Base-by-base conservation (phyloP, 2,329 filamentous ascomycete species). In the Colletotrichum horii region DNA sequence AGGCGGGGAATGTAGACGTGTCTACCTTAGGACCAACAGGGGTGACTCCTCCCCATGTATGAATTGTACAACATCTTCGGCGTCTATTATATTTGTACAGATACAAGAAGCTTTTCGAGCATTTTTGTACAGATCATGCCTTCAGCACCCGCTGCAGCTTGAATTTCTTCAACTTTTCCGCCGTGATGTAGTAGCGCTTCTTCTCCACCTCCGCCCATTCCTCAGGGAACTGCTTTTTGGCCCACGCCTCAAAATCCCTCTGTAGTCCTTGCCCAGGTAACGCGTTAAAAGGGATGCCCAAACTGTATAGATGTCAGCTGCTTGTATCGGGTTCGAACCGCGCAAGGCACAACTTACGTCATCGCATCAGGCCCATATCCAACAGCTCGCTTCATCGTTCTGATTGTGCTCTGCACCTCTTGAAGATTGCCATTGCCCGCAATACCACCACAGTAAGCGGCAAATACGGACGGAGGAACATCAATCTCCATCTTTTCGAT, bases 251-350 rank as follows among this genome's bases (percentile, higher is more conserved):
- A 72, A 97, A 93, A 48, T 91, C 87, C 7, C 89, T 87, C 83
- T 97, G 95, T 80, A 92, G 89, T 68, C 89, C 88, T 75, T 90
- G 89, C 74, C 90, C 91, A 4, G 91, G 92, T 4, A 95, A 89
- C 12, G 92, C 93, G 79, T 96, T 97, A 83, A 95, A 95, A 74
- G 95, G 88, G 30, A 93, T 90, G 19, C 93, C 95, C 64, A 98
- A 87, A 34, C 95, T 96, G 71, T 71, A 9, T 2, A 6, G 12
- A 32, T 19, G 66, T 75, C 43, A 76, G 62, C 26, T 70, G 16
- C n/a, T 15, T 15, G n/a, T 28, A 52, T 12, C 38, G 43, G 55
- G 14, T 66, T n/a, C 66, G 52, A 4, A 5, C 72, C 3, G 4
- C 12, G 16, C 14, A 6, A 8, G 52, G 9, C 5, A 22, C 11